Percentiles rank a stretch among this genome's conserved stretches.
phyloP scores from a whole-genome alignment of 768 basidiomycete genomes.

The Psilocybe sp. region DNA sequence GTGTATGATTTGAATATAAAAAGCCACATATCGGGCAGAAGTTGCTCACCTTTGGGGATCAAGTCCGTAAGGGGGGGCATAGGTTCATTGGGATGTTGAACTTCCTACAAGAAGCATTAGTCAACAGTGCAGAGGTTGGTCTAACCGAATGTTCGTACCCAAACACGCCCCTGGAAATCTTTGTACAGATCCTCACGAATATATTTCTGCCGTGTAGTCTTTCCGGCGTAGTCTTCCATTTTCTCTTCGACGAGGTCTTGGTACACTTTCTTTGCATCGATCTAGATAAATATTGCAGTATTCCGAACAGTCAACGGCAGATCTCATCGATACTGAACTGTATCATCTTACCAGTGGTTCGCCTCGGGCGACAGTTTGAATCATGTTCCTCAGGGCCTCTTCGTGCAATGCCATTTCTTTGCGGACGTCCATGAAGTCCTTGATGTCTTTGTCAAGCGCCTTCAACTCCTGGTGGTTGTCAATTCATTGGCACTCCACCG shows the following conservation, averaged over 20 bases:
- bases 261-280: constrained; percentile 50
- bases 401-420: constrained; percentile 59
- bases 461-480: constrained; percentile 41
- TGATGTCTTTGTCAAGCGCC: constrained; percentile 67
- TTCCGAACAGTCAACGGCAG: too few relatives aligned
- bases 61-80: constrained; percentile 80
- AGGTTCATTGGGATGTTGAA: constrained; percentile 55
- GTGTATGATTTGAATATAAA: not conserved
- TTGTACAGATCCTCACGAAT: constrained; percentile 57
- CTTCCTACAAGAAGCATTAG: constrained; percentile 47
- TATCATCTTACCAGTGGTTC: constrained; percentile 56
- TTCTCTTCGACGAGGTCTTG: constrained; percentile 38
- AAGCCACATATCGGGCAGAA: too few relatives aligned
- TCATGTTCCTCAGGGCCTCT: constrained; percentile 48
- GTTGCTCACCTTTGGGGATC: constrained; percentile 60
- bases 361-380: constrained; percentile 53
- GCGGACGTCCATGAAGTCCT: constrained; percentile 63
- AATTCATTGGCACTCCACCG: constrained; percentile 1
- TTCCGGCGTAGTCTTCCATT: constrained; percentile 46
- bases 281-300: constrained; percentile 30
- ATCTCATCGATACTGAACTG: too few relatives aligned
- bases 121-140: not conserved
- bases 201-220: constrained; percentile 81
- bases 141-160: constrained; percentile 41
- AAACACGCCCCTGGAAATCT: constrained; percentile 62